Percentiles rank a stretch among this genome's conserved stretches.
Conservation (phyloP, 768 basidiomycete genomes). For the Plicaturopsis crispa region DNA sequence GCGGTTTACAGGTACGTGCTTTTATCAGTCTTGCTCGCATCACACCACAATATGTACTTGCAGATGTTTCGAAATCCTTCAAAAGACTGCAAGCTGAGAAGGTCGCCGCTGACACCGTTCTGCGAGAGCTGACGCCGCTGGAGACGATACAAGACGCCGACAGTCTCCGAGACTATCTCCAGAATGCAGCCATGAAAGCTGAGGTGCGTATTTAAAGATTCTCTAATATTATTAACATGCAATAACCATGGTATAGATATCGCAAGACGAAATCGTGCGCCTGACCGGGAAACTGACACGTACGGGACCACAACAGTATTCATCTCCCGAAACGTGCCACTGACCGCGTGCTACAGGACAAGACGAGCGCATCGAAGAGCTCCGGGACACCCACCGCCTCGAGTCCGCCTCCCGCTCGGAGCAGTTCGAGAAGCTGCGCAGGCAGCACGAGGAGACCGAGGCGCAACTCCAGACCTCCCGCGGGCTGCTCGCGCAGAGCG, state of each 20-base stretch:
- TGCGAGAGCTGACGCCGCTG: conserved; percentile 67
- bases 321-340: conserved; percentile 1
- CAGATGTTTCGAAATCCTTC: conserved; percentile 76
- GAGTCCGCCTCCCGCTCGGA: conserved; percentile 76
- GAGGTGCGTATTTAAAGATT: conserved; percentile 43
- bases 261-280: conserved; percentile 73
- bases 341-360: conserved; percentile 46
- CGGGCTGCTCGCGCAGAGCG: conserved; percentile 34
- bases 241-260: conserved; percentile 32
- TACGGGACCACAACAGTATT: conserved; percentile 30
- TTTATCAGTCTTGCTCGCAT: background rate
- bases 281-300: conserved; percentile 67
- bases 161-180: conserved; percentile 68
- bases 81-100: conserved; percentile 71
- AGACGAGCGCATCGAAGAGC: conserved; percentile 76
- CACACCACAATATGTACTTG: conserved; percentile 2
- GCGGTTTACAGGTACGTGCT: conserved; percentile 56
- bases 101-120: conserved; percentile 53
- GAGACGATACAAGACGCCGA: conserved; percentile 56
- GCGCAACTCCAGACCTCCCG: conserved; percentile 57
- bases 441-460: conserved; percentile 65
- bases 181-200: conserved; percentile 55
- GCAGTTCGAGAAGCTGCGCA: conserved; percentile 62
- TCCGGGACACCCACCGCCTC: conserved; percentile 75
- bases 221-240: too few relatives aligned